Evolutionary conservation across 2,329 filamentous ascomycete species (phyloP), one percentile per base, ranked within the genome.

Genomic region (Thermoascus crustaceus): DNA sequence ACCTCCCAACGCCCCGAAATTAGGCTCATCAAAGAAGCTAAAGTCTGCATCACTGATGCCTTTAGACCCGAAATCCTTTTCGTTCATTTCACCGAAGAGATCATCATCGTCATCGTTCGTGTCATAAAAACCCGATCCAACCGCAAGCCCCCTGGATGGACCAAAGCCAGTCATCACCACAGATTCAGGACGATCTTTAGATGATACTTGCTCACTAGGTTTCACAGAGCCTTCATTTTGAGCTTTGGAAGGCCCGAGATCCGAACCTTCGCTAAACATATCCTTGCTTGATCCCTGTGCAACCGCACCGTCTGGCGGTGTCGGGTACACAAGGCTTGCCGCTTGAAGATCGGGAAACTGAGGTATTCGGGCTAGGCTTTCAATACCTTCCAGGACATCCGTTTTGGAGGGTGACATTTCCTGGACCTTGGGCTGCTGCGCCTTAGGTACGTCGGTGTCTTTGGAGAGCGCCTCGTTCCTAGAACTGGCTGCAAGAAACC

Each of bases 1-100:
- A 29, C 39, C 39, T 29, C 39, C 47, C 34, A 53, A 47, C 5
- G 40, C 40, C 7, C 51, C 52, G 31, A 59, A 58, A 26, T 55
- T 63, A 30, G 69, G 70, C 20, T 72, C 69, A 49, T 80, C 76
- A 46, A 80, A 80, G 51, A 79, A 80, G 49, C 69, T 76, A 52
- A 79, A 80, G 47, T 80, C 76, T 3, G 69, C 75, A 47, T 79
- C 76, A 2, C 69, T 75, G 14, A 77, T 67, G n/a, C 66, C 68
- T 46, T 70, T 69, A n/a, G 63, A 58, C 14, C 61, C 69, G 49
- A 74, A 75, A 30, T 66, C 64, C 32, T 66, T 68, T 32, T 68
- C 70, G 32, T 74, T 68, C 53, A 73, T 68, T 36, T 75, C 72
- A 9, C 70, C 72, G 39, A 78, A 78, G 1, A 78, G 57, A 49